A percentile compares a stretch with the other conserved stretches of the same genome.
These are phyloP conservation scores for Penicillium pancosmium DNA, from an alignment of 495 filamentous ascomycete genomes.

Conservation along the genomic window DNA sequence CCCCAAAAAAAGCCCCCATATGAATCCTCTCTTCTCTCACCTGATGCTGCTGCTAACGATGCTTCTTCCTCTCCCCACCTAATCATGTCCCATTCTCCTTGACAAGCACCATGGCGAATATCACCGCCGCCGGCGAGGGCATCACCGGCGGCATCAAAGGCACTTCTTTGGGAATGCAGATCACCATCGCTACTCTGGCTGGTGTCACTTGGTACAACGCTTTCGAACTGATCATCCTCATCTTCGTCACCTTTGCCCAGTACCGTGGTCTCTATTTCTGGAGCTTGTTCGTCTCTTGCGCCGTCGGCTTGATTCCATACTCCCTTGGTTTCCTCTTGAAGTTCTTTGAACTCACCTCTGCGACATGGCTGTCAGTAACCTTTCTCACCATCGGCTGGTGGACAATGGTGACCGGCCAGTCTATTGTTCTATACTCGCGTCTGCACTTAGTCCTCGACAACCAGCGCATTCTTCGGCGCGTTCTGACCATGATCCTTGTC, in stretches of 20 bases:
- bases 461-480: constrained; percentile 48
- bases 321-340: constrained; percentile 63
- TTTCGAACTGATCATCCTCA: constrained; percentile 56
- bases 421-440: constrained; percentile 68
- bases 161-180: constrained; percentile 38
- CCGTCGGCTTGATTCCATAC: constrained; percentile 59
- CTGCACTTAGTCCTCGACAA: constrained; percentile 62
- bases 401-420: constrained; percentile 67
- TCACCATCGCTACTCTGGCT: constrained; percentile 56
- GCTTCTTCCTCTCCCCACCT: constrained; percentile 10
- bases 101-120: constrained; percentile 24
- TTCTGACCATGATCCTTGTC: constrained; percentile 61
- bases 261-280: constrained; percentile 61
- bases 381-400: constrained; percentile 61
- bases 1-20: constrained; percentile 5
- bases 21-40: constrained; percentile 16
- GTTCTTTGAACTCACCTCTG: constrained; percentile 54
- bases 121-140: constrained; percentile 40
- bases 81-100: constrained; percentile 24
- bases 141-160: constrained; percentile 28
- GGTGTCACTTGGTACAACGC: constrained; percentile 59
- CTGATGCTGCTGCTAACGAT: constrained; percentile 12
- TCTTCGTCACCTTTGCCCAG: constrained; percentile 57
- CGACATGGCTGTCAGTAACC: constrained; percentile 43
- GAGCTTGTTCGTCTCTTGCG: constrained; percentile 53